Evolutionary conservation across 495 filamentous ascomycete species (phyloP).

Genomic region (Hyaloscypha finlandica): DNA sequence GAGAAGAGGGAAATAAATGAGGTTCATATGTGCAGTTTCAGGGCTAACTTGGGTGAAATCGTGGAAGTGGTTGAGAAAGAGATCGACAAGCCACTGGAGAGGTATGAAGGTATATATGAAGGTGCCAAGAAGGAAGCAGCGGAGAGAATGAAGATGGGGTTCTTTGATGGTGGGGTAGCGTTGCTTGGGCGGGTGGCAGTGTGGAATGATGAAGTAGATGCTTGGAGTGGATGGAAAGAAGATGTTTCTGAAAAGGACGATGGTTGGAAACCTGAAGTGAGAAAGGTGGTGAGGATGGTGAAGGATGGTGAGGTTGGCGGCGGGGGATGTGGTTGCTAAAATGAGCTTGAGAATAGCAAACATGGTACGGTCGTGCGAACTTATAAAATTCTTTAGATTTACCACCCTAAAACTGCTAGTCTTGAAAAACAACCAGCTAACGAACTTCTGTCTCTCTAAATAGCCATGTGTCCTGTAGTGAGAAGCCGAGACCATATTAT

Average conservation of each 20-base stretch:
- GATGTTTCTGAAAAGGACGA: neutral
- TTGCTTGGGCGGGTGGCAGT: conserved; percentile 23
- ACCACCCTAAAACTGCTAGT: too few relatives aligned
- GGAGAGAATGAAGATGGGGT: conserved; percentile 24
- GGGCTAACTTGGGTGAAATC: conserved; percentile 1
- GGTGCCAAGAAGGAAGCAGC: conserved; percentile 23
- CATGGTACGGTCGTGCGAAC: too few relatives aligned
- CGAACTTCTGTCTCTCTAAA: neutral
- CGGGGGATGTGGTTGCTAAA: conserved; percentile 20
- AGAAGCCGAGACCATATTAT: neutral
- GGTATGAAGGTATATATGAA: conserved; percentile 23
- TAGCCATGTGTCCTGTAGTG: neutral
- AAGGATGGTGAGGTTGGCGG: conserved; percentile 12
- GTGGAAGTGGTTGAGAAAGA: conserved; percentile 11
- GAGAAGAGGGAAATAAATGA: neutral
- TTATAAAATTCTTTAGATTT: too few relatives aligned
- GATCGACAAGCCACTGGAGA: conserved; percentile 15
- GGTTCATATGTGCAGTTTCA: conserved; percentile 14
- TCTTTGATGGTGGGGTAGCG: conserved; percentile 23
- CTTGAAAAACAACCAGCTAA: too few relatives aligned
- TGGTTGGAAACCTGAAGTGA: neutral
- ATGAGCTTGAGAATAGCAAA: too few relatives aligned
- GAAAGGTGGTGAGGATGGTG: conserved; percentile 13
- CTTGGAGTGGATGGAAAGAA: conserved; percentile 15
- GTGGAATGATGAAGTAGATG: conserved; percentile 21